These are phyloP conservation scores for Penicillium maclennaniae DNA, from an alignment of 495 filamentous ascomycete species.

Conservation along the genomic window DNA sequence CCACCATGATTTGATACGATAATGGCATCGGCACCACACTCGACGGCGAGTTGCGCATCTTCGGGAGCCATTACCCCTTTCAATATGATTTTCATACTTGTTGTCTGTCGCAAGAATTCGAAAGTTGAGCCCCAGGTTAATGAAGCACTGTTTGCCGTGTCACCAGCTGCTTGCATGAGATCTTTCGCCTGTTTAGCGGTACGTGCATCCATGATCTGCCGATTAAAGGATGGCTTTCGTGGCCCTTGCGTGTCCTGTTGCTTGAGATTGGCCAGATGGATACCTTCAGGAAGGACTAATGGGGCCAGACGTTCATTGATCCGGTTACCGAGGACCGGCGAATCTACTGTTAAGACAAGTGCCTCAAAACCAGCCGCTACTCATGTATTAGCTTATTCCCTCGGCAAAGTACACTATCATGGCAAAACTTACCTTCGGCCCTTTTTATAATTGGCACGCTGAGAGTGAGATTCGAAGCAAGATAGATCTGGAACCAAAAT, in stretches of 20 bases:
- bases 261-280: conserved; percentile 13
- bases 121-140: conserved; percentile 11
- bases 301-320: conserved; percentile 38
- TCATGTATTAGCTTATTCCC: not conserved
- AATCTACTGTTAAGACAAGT: conserved; percentile 91
- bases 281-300: conserved; percentile 32
- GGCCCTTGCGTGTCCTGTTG: not conserved
- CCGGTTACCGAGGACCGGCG: conserved; percentile 70
- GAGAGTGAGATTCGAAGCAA: conserved; percentile 78
- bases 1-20: conserved; percentile 66
- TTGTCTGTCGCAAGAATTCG: conserved; percentile 6
- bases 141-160: conserved; percentile 6
- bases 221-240: conserved; percentile 1
- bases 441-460: conserved; percentile 78
- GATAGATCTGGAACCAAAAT: conserved; percentile 68
- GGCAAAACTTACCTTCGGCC: conserved; percentile 53
- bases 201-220: conserved; percentile 1
- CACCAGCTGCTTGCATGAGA: not conserved
- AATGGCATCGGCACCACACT: conserved; percentile 56
- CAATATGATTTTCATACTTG: conserved; percentile 10
- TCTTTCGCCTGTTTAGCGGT: conserved; percentile 1
- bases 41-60: conserved; percentile 37
- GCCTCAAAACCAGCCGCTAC: conserved; percentile 74
- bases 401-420: not conserved
- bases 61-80: conserved; percentile 8